Evolutionary conservation across 805 yeast genomes (phyloP), one percentile per base, ranked within the genome.

Genomic region (Barnettozyma californica): DNA sequence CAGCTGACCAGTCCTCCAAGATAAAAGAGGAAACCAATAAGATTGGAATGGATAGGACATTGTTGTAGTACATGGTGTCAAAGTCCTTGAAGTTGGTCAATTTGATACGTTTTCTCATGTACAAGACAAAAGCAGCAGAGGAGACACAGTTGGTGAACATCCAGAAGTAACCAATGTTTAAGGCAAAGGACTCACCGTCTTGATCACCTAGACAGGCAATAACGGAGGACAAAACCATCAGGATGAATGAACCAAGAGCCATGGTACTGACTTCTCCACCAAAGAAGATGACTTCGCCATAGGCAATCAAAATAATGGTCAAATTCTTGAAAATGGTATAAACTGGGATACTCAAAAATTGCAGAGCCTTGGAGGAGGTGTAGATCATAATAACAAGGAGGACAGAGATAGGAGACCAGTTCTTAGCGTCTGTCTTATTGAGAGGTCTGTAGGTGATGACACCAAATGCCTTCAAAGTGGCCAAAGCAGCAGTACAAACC

Each of bases 61-160:
- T 94, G 80, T 94, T 94, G 84, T 91, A 94, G 75, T 83, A 94
- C 97, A 92, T 92, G 69, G 99, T 91, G 71, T 91, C 97, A 63
- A 88, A 87, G 73, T 91, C 97, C 73, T 89, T 88, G 78, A 94
- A 94, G 64, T 90, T 90, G 62, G 97, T 89, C 68, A 90, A 78
- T 84, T 92, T 92, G 65, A 94, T 92, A 77, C 98, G 87, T 80
- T 90, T 92, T 79, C 98, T 87, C 96, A 94, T 86, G 74, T 84
- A 78, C 57, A 94, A 77, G 41, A 94, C 98, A 66, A 90, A 94
- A 9, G 94, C 77, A 42, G 99, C 98, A 48, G 95, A 86, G 16
- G 97, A 81, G 66, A 92, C 75, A 76, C 99, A 94, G 81, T 94
- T 94, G 64, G 84, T 64, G 58, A 88, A 78, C 99, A 94, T 94